These are phyloP conservation scores for Rhododendron henanense DNA, from an alignment of 148 eudicot genomes.

Conservation along the genomic window DNA sequence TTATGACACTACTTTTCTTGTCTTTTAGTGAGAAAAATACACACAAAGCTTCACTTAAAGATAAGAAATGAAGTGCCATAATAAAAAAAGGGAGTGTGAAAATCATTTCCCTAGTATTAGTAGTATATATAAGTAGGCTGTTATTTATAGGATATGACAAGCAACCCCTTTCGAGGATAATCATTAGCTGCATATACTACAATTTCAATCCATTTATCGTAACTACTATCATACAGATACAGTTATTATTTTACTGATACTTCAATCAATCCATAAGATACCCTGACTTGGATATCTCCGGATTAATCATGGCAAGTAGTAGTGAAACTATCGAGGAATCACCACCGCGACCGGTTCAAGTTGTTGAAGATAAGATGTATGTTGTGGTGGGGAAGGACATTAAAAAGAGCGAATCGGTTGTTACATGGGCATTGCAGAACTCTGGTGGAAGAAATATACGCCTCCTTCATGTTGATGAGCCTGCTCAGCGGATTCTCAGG, in stretches of 20 bases:
- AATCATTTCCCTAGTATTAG: too few relatives aligned
- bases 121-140: too few relatives aligned
- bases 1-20: too few relatives aligned
- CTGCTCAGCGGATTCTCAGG: conserved; percentile 55
- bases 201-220: too few relatives aligned
- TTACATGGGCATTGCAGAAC: conserved; percentile 62
- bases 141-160: not conserved
- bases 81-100: too few relatives aligned
- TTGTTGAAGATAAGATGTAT: conserved; percentile 41
- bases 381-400: conserved; percentile 61
- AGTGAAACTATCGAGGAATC: conserved; percentile 30
- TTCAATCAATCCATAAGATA: not conserved
- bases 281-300: not conserved
- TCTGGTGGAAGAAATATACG: conserved; percentile 45
- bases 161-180: conserved; percentile 1
- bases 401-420: conserved; percentile 34
- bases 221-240: too few relatives aligned
- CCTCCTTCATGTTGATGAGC: conserved; percentile 72
- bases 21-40: too few relatives aligned
- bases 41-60: too few relatives aligned
- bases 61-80: too few relatives aligned
- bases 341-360: not conserved
- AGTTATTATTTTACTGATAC: not conserved
- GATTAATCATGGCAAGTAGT: conserved; percentile 18
- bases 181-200: not conserved